Evolutionary conservation across 352 stramenopile genomes (phyloP).

Genomic region (Globisporangium middletonii): DNA sequence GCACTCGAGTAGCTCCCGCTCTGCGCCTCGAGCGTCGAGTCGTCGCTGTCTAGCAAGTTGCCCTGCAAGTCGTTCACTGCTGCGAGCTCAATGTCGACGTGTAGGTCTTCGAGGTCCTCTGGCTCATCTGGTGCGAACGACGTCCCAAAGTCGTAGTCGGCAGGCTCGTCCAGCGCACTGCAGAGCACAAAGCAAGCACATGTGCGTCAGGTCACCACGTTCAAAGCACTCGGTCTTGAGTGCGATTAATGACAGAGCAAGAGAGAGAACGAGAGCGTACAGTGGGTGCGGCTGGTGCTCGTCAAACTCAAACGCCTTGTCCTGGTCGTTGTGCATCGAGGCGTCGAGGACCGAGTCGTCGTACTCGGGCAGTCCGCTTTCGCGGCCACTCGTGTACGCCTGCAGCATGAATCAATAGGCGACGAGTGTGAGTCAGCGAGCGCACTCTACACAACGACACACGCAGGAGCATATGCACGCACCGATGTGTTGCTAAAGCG

Average conservation of each 20-base stretch:
- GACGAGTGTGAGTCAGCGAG: background rate
- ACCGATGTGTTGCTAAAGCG: slow-evolving; percentile 62
- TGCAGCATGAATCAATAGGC: background rate
- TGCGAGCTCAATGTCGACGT: slow-evolving; percentile 78
- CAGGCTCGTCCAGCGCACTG: slow-evolving; percentile 32
- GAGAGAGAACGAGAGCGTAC: slow-evolving; percentile 3
- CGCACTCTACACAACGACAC: background rate
- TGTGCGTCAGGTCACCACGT: background rate
- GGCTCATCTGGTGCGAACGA: slow-evolving; percentile 36
- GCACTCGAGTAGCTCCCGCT: slow-evolving; percentile 35
- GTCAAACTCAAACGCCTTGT: slow-evolving; percentile 35
- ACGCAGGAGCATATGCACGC: slow-evolving; percentile 3
- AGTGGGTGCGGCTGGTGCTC: slow-evolving; percentile 20
- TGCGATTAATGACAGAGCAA: background rate
- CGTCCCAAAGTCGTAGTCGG: slow-evolving; percentile 50
- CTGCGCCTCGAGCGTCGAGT: slow-evolving; percentile 17
- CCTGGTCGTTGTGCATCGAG: slow-evolving; percentile 30
- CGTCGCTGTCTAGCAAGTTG: slow-evolving; percentile 29
- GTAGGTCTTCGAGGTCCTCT: slow-evolving; percentile 54
- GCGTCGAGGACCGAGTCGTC: slow-evolving; percentile 8
- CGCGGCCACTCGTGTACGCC: slow-evolving; percentile 5
- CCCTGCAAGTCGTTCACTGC: slow-evolving; percentile 72
- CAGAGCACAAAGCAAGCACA: slow-evolving; percentile 1
- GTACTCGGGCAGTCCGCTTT: slow-evolving; percentile 11
- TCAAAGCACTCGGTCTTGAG: too few species aligned